Base-by-base conservation (phyloP, 192 early-diverging fungal genomes). In the Gorgonomyces haynaldii region DNA sequence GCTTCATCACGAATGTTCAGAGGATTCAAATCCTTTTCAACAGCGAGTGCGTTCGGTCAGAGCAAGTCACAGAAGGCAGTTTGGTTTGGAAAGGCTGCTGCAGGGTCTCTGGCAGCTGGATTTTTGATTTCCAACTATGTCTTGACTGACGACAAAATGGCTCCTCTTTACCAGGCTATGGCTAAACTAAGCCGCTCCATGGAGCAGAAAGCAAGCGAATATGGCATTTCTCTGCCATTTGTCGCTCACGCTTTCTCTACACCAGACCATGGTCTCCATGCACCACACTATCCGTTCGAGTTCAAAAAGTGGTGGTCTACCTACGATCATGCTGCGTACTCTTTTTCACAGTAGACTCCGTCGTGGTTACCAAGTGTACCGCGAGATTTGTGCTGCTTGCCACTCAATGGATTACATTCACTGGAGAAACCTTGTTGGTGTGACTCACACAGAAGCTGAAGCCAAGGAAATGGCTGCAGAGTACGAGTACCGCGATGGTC, bases 281-380 rank as follows among this genome's bases (percentile, higher is more conserved):
- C 89, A 38, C 83, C 94, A 1, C 70, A 74, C 51, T 82, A 84
- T 74, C 86, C 85, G 24, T 98, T 86, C 84, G 77, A 86, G 25
- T 88, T 91, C 67, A 78, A 79, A 48, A 79, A 72, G 53, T 72
- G 74, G 53, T 69, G 83, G 45, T 79, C 79, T 47, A 89, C 90
- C 34, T 98, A 83, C 70, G 94, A 98, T 63, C 91, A 95, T 51
- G 83, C 86, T 45, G 60, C 83, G 85, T 89, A 78, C 57, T 72
- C 56, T 45, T 35, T 17, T 52, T 44, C 3, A 42, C 42, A 42
- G 0, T 31, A 89, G 91, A 59, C 86, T 98, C 37, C 90, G 94
- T 49, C 91, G 91, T 68, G 94, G 94, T 53, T 98, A 89, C 78
- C 91, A 91, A 64, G 94, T 98, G 9, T 98, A 94, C 81, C 88